phyloP scores from a whole-genome alignment of 306 rosid genomes.

The Cicer bijugum region DNA sequence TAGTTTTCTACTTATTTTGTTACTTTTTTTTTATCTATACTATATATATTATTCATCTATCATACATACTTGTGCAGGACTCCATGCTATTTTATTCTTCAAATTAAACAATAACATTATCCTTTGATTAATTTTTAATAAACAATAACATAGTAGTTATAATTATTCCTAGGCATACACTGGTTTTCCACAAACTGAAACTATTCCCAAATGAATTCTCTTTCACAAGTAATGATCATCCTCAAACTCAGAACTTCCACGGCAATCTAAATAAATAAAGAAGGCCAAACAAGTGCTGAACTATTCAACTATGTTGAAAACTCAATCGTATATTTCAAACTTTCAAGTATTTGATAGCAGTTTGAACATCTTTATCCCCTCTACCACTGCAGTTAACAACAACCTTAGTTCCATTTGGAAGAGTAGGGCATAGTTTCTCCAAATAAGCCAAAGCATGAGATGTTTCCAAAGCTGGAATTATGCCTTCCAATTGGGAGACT shows the following conservation, averaged over 20 bases:
- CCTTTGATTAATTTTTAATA: neutral
- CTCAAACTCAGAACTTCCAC: conserved; percentile 24
- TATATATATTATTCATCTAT: conserved; percentile 3
- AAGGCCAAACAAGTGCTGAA: conserved; percentile 10
- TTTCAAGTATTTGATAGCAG: conserved; percentile 73
- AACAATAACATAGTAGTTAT: too few species aligned
- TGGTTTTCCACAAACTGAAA: conserved; percentile 22
- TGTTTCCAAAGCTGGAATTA: conserved; percentile 94
- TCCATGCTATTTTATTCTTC: neutral
- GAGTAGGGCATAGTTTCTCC: conserved; percentile 82
- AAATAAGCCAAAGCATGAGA: conserved; percentile 92
- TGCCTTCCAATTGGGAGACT: conserved; percentile 79
- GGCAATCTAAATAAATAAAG: conserved; percentile 18
- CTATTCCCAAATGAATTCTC: conserved; percentile 29
- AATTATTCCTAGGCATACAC: neutral
- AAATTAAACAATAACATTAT: conserved; percentile 6
- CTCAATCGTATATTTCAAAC: conserved; percentile 48
- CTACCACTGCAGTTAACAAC: conserved; percentile 92
- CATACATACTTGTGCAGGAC: neutral
- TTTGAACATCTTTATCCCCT: conserved; percentile 95
- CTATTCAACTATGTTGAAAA: conserved; percentile 12
- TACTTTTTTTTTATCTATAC: too few species aligned
- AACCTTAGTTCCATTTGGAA: conserved; percentile 73
- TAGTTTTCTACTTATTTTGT: too few species aligned
- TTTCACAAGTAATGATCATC: neutral